A percentile compares a stretch with the other conserved stretches of the same genome.
phyloP scores from a whole-genome alignment of 1,139 yeast species.

The Pichia sp. region DNA sequence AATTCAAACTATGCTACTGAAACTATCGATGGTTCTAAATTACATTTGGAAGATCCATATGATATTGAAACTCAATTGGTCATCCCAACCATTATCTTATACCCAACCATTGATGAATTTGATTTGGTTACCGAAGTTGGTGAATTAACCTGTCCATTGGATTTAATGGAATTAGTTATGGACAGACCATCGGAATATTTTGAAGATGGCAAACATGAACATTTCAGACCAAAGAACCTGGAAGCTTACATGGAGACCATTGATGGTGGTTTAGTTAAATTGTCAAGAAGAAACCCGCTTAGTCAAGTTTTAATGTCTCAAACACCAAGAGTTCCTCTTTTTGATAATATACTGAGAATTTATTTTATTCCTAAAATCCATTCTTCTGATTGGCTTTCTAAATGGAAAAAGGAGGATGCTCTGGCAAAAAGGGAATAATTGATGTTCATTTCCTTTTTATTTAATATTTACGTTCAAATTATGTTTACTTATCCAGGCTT shows the following conservation, averaged over 20 bases:
- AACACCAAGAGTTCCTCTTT: slow-evolving; percentile 64
- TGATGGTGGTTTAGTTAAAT: slow-evolving; percentile 77
- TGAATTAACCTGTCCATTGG: slow-evolving; percentile 59
- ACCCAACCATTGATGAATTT: slow-evolving; percentile 80
- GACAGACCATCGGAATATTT: slow-evolving; percentile 71
- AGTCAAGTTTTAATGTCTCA: slow-evolving; percentile 58
- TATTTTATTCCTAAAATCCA: slow-evolving; percentile 75
- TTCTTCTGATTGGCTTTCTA: slow-evolving; percentile 55
- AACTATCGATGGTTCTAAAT: slow-evolving; percentile 39
- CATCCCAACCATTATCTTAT: slow-evolving; percentile 73
- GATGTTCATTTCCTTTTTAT: neutral
- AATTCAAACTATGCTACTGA: slow-evolving; percentile 48
- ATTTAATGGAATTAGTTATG: slow-evolving; percentile 49
- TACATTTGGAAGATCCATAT: slow-evolving; percentile 58
- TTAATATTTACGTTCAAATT: neutral
- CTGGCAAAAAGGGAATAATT: slow-evolving; percentile 38
- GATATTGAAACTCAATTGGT: slow-evolving; percentile 76
- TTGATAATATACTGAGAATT: slow-evolving; percentile 67
- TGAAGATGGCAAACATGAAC: slow-evolving; percentile 51
- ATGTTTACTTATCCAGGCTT: neutral
- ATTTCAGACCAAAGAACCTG: slow-evolving; percentile 53
- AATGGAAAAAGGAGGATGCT: slow-evolving; percentile 64
- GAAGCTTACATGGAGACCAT: slow-evolving; percentile 78
- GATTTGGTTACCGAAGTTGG: slow-evolving; percentile 73
- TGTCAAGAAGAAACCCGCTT: slow-evolving; percentile 70